A percentile compares a stretch with the other conserved stretches of the same genome.
These are phyloP conservation scores for Arabis alpina DNA, from an alignment of 345 rosid species.

Conservation along the genomic window DNA sequence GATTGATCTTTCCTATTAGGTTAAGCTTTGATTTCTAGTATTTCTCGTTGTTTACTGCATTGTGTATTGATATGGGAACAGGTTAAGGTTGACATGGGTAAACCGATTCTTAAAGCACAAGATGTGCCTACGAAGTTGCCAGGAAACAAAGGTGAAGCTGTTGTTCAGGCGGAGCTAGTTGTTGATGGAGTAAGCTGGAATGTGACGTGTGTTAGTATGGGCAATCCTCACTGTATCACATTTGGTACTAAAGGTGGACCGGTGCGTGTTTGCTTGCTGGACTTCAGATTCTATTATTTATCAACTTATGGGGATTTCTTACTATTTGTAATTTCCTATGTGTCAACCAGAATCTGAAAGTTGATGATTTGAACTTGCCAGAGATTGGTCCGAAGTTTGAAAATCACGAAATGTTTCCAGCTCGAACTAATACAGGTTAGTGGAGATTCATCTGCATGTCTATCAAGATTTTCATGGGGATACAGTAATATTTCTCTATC, in stretches of 20 bases:
- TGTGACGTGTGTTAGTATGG: conserved; percentile 99
- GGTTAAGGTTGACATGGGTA: conserved; percentile 98
- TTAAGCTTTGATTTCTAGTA: background rate
- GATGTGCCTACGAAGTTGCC: conserved; percentile 81
- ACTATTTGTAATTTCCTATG: background rate
- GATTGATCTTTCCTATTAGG: background rate
- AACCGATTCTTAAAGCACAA: conserved; percentile 75
- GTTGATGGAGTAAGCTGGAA: conserved; percentile 88
- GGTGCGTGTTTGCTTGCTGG: conserved; percentile 53
- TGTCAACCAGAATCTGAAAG: conserved; percentile 64
- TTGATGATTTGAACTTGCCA: conserved; percentile 80
- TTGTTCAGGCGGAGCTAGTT: conserved; percentile 55
- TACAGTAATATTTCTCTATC: background rate
- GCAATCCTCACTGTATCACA: conserved; percentile 95
- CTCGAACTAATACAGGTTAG: conserved; percentile 95
- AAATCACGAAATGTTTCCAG: conserved; percentile 86
- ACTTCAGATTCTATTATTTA: background rate
- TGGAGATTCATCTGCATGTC: conserved; percentile 11
- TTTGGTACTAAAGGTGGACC: conserved; percentile 65
- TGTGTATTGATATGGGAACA: conserved; percentile 42
- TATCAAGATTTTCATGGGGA: background rate
- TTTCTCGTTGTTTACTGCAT: conserved; percentile 8
- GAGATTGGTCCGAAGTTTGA: conserved; percentile 92
- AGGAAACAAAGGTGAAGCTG: conserved; percentile 55
- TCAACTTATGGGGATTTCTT: background rate